phyloP scores from a whole-genome alignment of 2,329 filamentous ascomycete genomes.

The Ophiostoma perfectum region DNA sequence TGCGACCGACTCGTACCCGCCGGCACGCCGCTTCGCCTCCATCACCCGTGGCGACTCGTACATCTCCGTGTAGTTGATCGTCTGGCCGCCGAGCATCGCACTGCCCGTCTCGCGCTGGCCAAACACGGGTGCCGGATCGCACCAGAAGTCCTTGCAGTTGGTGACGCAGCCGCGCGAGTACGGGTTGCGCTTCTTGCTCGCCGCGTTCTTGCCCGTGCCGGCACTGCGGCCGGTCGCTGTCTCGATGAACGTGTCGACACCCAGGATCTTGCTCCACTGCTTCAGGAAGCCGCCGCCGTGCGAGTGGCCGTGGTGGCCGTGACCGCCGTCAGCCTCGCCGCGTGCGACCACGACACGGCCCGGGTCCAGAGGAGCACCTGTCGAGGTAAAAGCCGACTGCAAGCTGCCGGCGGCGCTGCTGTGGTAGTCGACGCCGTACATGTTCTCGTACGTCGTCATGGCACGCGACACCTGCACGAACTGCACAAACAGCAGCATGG shows the following conservation, averaged over 20 bases:
- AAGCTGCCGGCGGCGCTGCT: conserved; percentile 44
- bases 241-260: conserved; percentile 88
- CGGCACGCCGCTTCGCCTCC: conserved; percentile 40
- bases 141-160: conserved; percentile 97
- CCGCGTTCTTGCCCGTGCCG: conserved; percentile 48
- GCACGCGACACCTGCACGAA: conserved; percentile 86
- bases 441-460: conserved; percentile 94
- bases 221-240: conserved; percentile 81
- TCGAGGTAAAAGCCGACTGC: conserved; percentile 71
- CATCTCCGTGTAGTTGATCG: conserved; percentile 80
- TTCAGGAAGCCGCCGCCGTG: conserved; percentile 59
- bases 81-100: conserved; percentile 69
- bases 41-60: conserved; percentile 78
- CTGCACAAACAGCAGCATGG: conserved; percentile 95
- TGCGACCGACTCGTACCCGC: conserved; percentile 59
- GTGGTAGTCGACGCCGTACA: conserved; percentile 69
- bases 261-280: conserved; percentile 78
- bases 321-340: conserved; percentile 29
- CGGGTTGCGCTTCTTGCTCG: conserved; percentile 60
- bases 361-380: conserved; percentile 64
- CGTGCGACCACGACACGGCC: conserved; percentile 56
- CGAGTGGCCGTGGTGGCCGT: conserved; percentile 34
- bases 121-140: conserved; percentile 78
- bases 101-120: conserved; percentile 64
- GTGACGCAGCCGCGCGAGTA: conserved; percentile 77